A percentile compares a stretch with the other conserved stretches of the same genome.
Evolutionary conservation across 352 stramenopile genomes (phyloP).

Genomic region (Phytophthora nicotianae): DNA sequence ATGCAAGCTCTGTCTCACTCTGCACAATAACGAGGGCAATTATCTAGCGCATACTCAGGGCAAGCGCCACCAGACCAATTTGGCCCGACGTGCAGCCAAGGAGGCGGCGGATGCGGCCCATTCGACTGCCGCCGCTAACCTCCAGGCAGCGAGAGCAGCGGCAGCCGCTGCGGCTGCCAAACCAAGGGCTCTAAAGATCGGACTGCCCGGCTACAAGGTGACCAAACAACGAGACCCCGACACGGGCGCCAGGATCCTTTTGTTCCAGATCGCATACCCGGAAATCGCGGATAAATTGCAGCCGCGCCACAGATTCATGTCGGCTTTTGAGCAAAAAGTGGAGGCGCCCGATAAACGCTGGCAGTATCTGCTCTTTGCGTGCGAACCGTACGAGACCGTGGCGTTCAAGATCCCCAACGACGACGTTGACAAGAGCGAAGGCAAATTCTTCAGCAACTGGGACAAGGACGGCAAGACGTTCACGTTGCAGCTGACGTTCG

Average conservation of each 20-base stretch:
- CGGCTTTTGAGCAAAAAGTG: conserved; percentile 98
- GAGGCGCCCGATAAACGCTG: conserved; percentile 95
- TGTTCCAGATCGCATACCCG: conserved; percentile 97
- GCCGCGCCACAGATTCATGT: conserved; percentile 99
- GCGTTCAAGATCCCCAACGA: conserved; percentile 99
- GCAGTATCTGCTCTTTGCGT: conserved; percentile 98
- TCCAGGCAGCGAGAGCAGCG: conserved; percentile 49
- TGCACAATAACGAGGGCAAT: conserved; percentile 99
- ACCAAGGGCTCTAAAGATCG: conserved; percentile 93
- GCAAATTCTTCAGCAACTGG: conserved; percentile 98
- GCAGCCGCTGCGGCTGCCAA: conserved; percentile 39
- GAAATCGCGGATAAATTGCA: conserved; percentile 94
- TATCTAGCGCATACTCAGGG: conserved; percentile 99
- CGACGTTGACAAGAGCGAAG: conserved; percentile 94
- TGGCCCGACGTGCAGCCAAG: conserved; percentile 91
- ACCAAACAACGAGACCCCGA: conserved; percentile 93
- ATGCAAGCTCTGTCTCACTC: conserved; percentile 98
- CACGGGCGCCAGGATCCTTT: conserved; percentile 82
- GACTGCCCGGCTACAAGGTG: conserved; percentile 97
- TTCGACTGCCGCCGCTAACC: conserved; percentile 48
- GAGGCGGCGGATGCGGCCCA: conserved; percentile 65
- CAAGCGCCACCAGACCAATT: conserved; percentile 98
- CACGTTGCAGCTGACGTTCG: conserved; percentile 89
- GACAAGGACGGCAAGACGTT: conserved; percentile 96
- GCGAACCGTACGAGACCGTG: conserved; percentile 99